phyloP scores from a whole-genome alignment of 1,139 yeast genomes.

The Yamadazyma dendronema region DNA sequence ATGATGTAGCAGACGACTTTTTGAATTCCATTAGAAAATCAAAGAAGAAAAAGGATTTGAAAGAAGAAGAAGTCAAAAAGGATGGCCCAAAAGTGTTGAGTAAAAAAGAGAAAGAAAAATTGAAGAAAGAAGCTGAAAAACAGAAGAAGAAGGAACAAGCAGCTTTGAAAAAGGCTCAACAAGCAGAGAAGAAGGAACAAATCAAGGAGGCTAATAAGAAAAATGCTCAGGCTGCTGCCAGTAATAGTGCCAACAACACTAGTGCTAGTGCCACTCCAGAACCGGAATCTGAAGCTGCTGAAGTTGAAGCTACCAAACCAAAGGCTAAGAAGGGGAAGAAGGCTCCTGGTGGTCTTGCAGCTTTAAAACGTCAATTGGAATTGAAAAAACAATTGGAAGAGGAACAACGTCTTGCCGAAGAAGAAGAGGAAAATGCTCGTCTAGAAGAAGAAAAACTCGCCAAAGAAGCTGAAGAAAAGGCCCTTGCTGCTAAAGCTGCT shows the following conservation, averaged over 20 bases:
- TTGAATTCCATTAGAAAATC: constrained; percentile 79
- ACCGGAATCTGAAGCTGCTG: constrained; percentile 30
- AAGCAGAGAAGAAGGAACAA: constrained; percentile 62
- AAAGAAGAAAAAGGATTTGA: constrained; percentile 69
- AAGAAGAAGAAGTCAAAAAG: constrained; percentile 46
- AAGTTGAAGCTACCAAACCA: constrained; percentile 24
- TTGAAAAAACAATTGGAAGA: constrained; percentile 81
- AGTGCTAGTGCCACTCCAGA: constrained; percentile 33
- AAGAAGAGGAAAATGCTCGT: constrained; percentile 64
- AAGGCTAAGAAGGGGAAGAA: constrained; percentile 58
- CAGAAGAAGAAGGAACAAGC: constrained; percentile 90
- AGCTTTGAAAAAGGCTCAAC: constrained; percentile 70
- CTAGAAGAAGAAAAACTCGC: constrained; percentile 61
- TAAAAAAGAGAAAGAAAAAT: constrained; percentile 95
- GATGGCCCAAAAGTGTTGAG: constrained; percentile 71
- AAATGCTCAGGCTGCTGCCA: constrained; percentile 46
- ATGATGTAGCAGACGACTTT: constrained; percentile 61
- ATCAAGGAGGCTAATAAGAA: constrained; percentile 63
- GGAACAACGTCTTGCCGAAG: constrained; percentile 61
- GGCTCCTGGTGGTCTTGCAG: constrained; percentile 79
- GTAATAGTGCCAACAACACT: constrained; percentile 19
- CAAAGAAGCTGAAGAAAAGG: constrained; percentile 62
- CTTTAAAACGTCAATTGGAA: constrained; percentile 81
- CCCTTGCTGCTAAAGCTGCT: constrained; percentile 69
- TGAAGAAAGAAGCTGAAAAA: constrained; percentile 96